phyloP scores from a whole-genome alignment of 2,329 filamentous ascomycete genomes.

The Elsinoe ampelina region DNA sequence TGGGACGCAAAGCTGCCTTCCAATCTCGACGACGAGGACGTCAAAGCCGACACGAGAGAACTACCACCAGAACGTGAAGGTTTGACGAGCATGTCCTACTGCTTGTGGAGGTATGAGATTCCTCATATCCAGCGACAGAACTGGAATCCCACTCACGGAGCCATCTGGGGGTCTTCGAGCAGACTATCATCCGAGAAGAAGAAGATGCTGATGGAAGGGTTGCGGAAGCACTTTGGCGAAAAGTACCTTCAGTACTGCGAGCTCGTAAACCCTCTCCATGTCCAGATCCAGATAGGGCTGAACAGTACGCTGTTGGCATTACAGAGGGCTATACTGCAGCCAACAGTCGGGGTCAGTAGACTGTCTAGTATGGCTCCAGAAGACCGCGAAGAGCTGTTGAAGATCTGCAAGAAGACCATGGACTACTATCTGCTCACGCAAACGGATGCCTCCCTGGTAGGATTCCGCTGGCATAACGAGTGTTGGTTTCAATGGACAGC shows the following conservation, averaged over 20 bases:
- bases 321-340: constrained; percentile 13
- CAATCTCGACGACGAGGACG: constrained; percentile 14
- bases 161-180: constrained; percentile 10
- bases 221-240: constrained; percentile 12
- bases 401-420: background rate
- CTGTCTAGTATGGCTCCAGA: background rate
- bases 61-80: constrained; percentile 6
- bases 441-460: background rate
- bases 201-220: background rate
- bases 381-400: constrained; percentile 4
- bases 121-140: constrained; percentile 8
- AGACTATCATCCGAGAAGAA: background rate
- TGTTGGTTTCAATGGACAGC: constrained; percentile 15
- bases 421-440: constrained; percentile 13
- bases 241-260: constrained; percentile 15
- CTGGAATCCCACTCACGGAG: background rate
- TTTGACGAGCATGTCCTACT: constrained; percentile 14
- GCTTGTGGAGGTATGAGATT: constrained; percentile 12
- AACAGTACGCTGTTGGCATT: constrained; percentile 7
- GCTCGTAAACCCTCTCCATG: constrained; percentile 14
- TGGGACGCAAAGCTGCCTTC: constrained; percentile 12
- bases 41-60: background rate
- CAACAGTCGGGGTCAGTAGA: background rate
- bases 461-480: constrained; percentile 12
- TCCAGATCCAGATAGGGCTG: constrained; percentile 11